Evolutionary conservation across 345 rosid species (phyloP).

Genomic region (Salix koriyanagi): DNA sequence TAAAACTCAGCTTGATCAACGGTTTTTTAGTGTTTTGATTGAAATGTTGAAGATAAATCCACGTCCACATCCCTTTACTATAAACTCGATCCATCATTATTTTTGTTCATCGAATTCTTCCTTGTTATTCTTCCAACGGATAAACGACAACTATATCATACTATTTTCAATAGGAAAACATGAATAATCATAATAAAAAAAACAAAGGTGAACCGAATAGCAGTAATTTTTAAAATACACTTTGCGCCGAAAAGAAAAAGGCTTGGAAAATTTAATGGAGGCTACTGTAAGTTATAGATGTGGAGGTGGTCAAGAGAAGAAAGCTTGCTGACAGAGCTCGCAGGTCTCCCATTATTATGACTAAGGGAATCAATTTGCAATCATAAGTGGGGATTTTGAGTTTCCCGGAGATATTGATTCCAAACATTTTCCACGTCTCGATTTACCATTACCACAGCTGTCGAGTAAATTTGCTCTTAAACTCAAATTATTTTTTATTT

Average conservation of each 20-base stretch:
- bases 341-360: not conserved
- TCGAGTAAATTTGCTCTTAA: too few relatives aligned
- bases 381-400: slow-evolving; percentile 9
- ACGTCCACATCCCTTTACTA: too few relatives aligned
- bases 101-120: too few relatives aligned
- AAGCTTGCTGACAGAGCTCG: not conserved
- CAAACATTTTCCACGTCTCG: not conserved
- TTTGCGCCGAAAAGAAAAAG: not conserved
- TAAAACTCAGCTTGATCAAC: too few relatives aligned
- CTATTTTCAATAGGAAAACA: not conserved
- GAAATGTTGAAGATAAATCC: too few relatives aligned
- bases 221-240: not conserved
- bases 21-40: too few relatives aligned
- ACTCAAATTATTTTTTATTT: too few relatives aligned
- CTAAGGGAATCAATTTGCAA: slow-evolving; percentile 4
- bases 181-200: not conserved
- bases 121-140: too few relatives aligned
- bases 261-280: not conserved
- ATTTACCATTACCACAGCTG: not conserved
- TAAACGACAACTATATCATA: too few relatives aligned
- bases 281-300: not conserved
- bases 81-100: too few relatives aligned
- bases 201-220: not conserved
- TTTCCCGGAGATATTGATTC: slow-evolving; percentile 5
- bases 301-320: not conserved